Evolutionary conservation across 805 yeast species (phyloP).

Genomic region (Ogataea ramenticola): DNA sequence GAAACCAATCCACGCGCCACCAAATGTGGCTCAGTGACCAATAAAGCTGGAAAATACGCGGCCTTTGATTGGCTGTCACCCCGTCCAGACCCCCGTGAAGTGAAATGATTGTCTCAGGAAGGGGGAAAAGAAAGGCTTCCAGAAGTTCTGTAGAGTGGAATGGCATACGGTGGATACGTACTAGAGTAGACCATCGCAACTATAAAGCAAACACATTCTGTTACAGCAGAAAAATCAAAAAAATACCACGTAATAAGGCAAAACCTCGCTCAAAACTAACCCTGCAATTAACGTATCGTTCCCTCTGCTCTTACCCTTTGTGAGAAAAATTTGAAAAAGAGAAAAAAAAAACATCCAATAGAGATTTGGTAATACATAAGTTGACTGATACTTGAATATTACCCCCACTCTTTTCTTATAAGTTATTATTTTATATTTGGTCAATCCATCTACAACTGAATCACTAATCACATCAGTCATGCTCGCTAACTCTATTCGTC

Average conservation of each 20-base stretch:
- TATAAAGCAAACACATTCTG: no score
- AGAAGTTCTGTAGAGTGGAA: no score
- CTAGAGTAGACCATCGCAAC: no score
- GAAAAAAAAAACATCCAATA: neutral
- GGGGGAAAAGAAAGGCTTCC: no score
- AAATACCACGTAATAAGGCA: no score
- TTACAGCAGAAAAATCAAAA: no score
- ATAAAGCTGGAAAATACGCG: conserved; percentile 1
- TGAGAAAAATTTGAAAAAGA: neutral
- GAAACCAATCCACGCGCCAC: neutral
- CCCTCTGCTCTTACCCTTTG: neutral
- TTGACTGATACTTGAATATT: no score
- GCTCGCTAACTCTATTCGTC: conserved; percentile 28
- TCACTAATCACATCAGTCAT: conserved; percentile 9
- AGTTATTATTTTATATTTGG: neutral
- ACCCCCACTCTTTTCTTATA: neutral
- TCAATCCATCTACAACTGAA: neutral
- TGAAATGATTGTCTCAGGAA: neutral
- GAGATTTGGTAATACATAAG: neutral
- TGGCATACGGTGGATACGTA: no score
- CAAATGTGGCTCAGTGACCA: no score
- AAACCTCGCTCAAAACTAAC: neutral
- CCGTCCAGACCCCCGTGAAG: no score
- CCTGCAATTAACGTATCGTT: neutral
- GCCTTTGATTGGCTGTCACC: neutral